Evolutionary conservation across 495 filamentous ascomycete species (phyloP).

Genomic region (Penicillium bialowiezense): DNA sequence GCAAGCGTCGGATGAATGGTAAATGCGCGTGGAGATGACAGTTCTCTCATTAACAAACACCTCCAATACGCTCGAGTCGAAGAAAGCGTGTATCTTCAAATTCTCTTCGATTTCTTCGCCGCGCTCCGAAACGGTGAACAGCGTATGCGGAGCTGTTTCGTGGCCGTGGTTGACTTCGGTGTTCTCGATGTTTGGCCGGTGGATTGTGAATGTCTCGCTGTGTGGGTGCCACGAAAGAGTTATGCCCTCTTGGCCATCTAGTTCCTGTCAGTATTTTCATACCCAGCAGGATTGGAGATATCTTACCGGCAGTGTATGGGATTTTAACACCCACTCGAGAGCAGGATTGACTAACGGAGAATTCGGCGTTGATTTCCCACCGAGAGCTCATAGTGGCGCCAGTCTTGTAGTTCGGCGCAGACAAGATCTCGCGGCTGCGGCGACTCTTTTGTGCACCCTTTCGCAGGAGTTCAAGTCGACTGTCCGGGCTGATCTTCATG

Average conservation of each 20-base stretch:
- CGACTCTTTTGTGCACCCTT: conserved; percentile 8
- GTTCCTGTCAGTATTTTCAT: not conserved
- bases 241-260: conserved; percentile 19
- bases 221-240: conserved; percentile 28
- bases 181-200: conserved; percentile 23
- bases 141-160: conserved; percentile 34
- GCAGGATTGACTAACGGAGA: conserved; percentile 27
- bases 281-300: not conserved
- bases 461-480: conserved; percentile 26
- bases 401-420: not conserved
- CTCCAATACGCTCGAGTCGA: conserved; percentile 37
- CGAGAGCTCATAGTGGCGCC: conserved; percentile 15
- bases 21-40: conserved; percentile 37
- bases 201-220: conserved; percentile 33
- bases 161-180: conserved; percentile 28
- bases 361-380: conserved; percentile 33
- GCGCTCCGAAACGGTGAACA: conserved; percentile 25
- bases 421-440: conserved; percentile 1
- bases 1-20: conserved; percentile 15
- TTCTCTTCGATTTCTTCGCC: conserved; percentile 29
- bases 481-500: conserved; percentile 30
- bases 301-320: conserved; percentile 24
- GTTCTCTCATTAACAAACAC: conserved; percentile 41
- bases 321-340: conserved; percentile 29
- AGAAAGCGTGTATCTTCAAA: conserved; percentile 34